Base-by-base conservation (phyloP, 2,329 filamentous ascomycete genomes). In the Beauveria pseudobassiana region DNA sequence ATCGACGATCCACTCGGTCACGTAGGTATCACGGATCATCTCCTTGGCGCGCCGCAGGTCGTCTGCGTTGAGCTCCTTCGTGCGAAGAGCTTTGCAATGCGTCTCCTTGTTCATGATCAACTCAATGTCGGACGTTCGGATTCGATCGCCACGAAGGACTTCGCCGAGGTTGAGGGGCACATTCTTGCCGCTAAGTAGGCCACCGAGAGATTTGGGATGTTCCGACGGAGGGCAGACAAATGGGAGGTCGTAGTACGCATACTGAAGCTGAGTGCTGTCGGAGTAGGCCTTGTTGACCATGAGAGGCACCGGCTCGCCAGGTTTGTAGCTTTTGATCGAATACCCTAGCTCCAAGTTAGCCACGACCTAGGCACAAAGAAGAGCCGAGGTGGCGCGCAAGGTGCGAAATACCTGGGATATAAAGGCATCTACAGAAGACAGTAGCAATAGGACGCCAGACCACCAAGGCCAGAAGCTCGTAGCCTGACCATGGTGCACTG, bases 1-100 rank as follows among this genome's bases (percentile, higher is more conserved):
- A 74, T 96, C 91, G 65, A 95, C 89, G 67, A 96, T 96, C 92
- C 91, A 96, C 74, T 96, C 91, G 2, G 87, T 87, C n/a, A 95
- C 86, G 72, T 95, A 96, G 42, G 89, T 90, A 59, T 92, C 84
- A 64, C 82, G 83, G 45, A 96, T 87, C 69, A 96, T 76, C 64
- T 92, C 80, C 67, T 83, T 84, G 5, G 89, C 88, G 71, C 85
- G 83, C 67, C 82, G 81, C 62, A 96, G 74, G 52, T 87, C 88
- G 51, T 80, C 78, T 45, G 84, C 81, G 64, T 83, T 82, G 18
- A 95, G 78, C 60, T 87, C 81, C 56, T 81, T 82, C 43, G 82
- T 88, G 76, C 92, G 95, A 12, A 96, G 82, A 67, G 87, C 82
- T 64, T 82, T 85, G 67, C 88, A 92, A 68, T 88, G 80, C 61